These are phyloP conservation scores for Chrysopogon serrulatus DNA, from an alignment of 176 grass and related monocot genomes.

Conservation along the genomic window DNA sequence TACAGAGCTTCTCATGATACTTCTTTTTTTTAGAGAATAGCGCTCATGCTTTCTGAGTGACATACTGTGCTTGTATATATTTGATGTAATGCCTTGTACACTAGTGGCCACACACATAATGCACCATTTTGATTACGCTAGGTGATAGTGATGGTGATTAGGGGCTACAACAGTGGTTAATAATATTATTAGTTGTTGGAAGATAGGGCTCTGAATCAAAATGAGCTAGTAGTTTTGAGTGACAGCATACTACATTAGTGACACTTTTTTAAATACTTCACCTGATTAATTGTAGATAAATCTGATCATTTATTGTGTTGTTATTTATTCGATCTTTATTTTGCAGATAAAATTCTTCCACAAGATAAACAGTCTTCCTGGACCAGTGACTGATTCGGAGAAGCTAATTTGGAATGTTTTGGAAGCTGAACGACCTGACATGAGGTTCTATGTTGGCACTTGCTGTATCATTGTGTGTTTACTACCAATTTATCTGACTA, in stretches of 20 bases:
- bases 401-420: conserved; percentile 90
- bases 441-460: conserved; percentile 58
- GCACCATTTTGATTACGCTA: background rate
- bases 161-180: background rate
- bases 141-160: background rate
- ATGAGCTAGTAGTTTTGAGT: background rate
- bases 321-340: conserved; percentile 18
- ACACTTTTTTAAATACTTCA: background rate
- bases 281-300: background rate
- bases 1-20: background rate
- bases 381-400: conserved; percentile 78
- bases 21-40: background rate
- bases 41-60: background rate
- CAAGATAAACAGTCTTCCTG: conserved; percentile 65
- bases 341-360: conserved; percentile 90
- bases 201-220: background rate
- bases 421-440: conserved; percentile 72
- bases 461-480: conserved; percentile 1
- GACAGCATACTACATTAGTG: background rate
- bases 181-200: background rate
- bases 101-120: background rate
- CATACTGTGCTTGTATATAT: background rate
- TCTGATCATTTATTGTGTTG: background rate
- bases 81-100: background rate
- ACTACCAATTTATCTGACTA: conserved; percentile 13